Evolutionary conservation across 192 early-diverging fungal species (phyloP), one percentile per base, ranked within the genome.

Genomic region (Coemansia interrupta): DNA sequence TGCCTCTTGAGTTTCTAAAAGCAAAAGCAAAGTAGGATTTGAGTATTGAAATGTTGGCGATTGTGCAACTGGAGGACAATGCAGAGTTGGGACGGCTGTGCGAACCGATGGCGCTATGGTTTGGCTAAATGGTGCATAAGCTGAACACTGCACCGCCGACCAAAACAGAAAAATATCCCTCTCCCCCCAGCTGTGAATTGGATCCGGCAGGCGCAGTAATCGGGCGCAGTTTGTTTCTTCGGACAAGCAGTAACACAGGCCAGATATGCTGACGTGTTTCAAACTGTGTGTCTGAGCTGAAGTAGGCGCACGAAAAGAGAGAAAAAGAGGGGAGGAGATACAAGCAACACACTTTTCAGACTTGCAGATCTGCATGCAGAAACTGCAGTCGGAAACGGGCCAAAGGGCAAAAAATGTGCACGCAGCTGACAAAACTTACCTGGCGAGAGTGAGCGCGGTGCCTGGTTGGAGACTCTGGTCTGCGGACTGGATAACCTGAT

Each of bases 401-500:
- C 43, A 45, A 18, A 17, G 43, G 17, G 10, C 3, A 9, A 9
- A n/a, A 45, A 45, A 18, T 45, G 17, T 20, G 4, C 17, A n/a
- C 7, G 43, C 17, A 19, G 43, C 10, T 45, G n/a, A n/a, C n/a
- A 45, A 45, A 50, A 61, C 74, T 71, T 71, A 78, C 74, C 54
- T 68, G 46, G 62, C 4, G 67, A 55, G 10, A 53, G 41, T 4
- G 61, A 58, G 46, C 41, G 61, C 13, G 56, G 73, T 15, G 61
- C 48, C 17, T 56, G 68, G 40, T 58, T 58, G 23, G 64, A 48
- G 30, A 64, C 38, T 30, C 74, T 52, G 18, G 59, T 53, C 61
- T 61, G 56, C 51, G 74, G 74, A 42, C 74, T 78, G 40, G 74
- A 32, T 14, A 78, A 52, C 50, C 69, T 48, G 26, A 78, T 78